Evolutionary conservation across 225 moss, liverwort and hornwort genomes (phyloP), one percentile per base, ranked within the genome.

Genomic region (Takakia lepidozioides): DNA sequence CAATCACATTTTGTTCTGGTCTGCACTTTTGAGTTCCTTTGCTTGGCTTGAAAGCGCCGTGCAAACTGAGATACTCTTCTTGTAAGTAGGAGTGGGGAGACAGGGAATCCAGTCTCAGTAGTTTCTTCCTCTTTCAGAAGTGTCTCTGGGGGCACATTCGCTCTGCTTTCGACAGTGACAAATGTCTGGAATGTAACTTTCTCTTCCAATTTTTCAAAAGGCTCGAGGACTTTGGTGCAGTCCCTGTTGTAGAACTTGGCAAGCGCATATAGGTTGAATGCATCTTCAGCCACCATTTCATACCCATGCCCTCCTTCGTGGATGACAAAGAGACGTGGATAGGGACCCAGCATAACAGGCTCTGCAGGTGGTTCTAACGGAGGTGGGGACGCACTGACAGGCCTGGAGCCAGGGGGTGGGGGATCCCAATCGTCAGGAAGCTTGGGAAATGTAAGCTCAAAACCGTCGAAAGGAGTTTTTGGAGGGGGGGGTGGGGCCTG

Each of bases 261-360:
- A 30, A 40, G 44, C 18, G 72, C 59, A 19, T 87, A 90, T 24
- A 78, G 52, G 14, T 78, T 48, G 28, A 62, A 85, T 37, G 66
- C 69, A 20, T 78, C 72, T 39, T 78, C 78, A 3, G 60, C 36
- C 39, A 84, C 48, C 36, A 98, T 82, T 53, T 98, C 95, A 40
- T 82, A 85, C 1, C 95, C 95, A 29, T 84, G 87, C 34, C 95
- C 95, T 10, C 67, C 85, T 68, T 98, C 87, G 46, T 90, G 90
- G 48, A 90, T 75, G 29, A 90, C 84, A 59, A 98, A 98, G 25
- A 98, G 75, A 20, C 90, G 87, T 8, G 84, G 64, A 21, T 66
- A 52, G 1, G 95, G 95, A 8, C 95, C 95, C 19, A 90, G 18
- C 60, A 74, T 46, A 23, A 46, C 16, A 0, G 44, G 24, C 26